These are phyloP conservation scores for Cenchrus americanus DNA, from an alignment of 176 grass and related monocot species.

Conservation along the genomic window DNA sequence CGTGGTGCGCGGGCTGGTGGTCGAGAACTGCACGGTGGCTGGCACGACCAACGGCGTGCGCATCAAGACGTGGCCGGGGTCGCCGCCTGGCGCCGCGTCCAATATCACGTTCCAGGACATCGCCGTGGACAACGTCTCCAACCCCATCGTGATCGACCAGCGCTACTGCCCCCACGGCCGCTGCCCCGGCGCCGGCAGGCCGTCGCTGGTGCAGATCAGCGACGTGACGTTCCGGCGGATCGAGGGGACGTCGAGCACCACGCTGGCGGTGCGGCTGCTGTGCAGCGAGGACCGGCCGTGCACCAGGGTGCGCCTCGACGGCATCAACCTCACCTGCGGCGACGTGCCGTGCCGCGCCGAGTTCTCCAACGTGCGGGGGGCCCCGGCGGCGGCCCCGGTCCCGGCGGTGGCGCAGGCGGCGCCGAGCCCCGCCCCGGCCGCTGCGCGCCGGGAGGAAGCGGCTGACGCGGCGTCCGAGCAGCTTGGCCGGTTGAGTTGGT, in stretches of 20 bases:
- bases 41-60: constrained; percentile 66
- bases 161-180: constrained; percentile 50
- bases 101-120: constrained; percentile 77
- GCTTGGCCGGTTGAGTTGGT: background rate
- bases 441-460: background rate
- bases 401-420: background rate
- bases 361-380: constrained; percentile 25
- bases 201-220: constrained; percentile 57
- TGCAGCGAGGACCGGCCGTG: constrained; percentile 53
- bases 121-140: constrained; percentile 49
- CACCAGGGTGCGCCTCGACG: constrained; percentile 35
- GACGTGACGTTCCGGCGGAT: constrained; percentile 51
- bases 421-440: background rate
- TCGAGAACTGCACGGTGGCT: constrained; percentile 38
- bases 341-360: background rate
- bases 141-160: constrained; percentile 85
- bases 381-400: background rate
- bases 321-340: constrained; percentile 41
- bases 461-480: background rate
- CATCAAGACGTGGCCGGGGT: constrained; percentile 76
- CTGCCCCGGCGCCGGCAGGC: constrained; percentile 39
- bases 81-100: constrained; percentile 43
- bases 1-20: constrained; percentile 42
- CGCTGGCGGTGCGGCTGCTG: constrained; percentile 41
- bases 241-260: constrained; percentile 49